Percentiles rank a stretch among this genome's conserved stretches.
Evolutionary conservation across 108 stramenopile genomes (phyloP).

Genomic region (Conticribra guillardii): DNA sequence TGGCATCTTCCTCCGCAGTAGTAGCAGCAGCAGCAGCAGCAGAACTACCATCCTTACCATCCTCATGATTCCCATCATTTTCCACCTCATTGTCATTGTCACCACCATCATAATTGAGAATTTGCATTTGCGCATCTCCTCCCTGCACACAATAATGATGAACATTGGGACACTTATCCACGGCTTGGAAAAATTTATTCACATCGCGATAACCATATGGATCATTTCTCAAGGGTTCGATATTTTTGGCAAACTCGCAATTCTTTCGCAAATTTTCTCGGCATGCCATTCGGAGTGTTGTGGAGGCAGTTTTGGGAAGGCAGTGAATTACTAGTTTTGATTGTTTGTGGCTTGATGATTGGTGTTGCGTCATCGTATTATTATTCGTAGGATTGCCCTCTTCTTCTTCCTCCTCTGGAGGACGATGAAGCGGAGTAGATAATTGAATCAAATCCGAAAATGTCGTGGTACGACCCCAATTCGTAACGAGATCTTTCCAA

Average conservation of each 20-base stretch:
- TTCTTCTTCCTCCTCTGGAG: too few relatives aligned
- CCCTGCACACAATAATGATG: conserved; percentile 47
- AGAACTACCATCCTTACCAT: too few relatives aligned
- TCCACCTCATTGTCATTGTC: conserved; percentile 7
- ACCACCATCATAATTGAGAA: conserved; percentile 20
- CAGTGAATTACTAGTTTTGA: conserved; percentile 33
- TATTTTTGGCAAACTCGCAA: background rate
- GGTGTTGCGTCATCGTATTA: background rate
- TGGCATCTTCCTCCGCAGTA: too few relatives aligned
- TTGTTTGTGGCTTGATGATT: background rate
- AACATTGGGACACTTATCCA: conserved; percentile 8
- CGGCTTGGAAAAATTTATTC: conserved; percentile 17
- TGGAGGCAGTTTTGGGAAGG: conserved; percentile 39
- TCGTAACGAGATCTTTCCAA: conserved; percentile 22
- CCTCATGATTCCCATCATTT: background rate
- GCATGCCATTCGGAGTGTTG: conserved; percentile 33
- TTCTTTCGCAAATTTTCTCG: conserved; percentile 3
- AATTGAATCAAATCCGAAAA: conserved; percentile 16
- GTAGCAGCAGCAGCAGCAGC: too few relatives aligned
- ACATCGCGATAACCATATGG: conserved; percentile 35
- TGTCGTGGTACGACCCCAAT: conserved; percentile 24
- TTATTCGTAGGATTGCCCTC: background rate
- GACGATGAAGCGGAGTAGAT: background rate
- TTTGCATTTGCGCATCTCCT: conserved; percentile 27
- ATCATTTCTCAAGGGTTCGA: conserved; percentile 21